Base-by-base conservation (phyloP, 202 grass and related monocot genomes). In the Carex arenaria region DNA sequence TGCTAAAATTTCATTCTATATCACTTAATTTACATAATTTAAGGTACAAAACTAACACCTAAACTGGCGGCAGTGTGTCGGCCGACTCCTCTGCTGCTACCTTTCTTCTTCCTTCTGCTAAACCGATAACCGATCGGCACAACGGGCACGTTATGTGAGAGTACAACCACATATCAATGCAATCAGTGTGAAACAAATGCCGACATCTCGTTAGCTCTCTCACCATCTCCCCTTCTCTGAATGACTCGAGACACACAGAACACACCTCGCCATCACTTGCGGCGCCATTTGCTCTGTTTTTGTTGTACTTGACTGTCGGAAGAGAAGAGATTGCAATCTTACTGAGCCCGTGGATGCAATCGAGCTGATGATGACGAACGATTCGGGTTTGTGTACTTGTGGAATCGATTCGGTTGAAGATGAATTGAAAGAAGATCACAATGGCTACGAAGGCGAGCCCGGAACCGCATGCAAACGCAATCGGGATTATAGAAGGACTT, bases 81-180 rank as follows among this genome's bases (percentile, higher is more conserved):
- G 12, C n/a, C 6, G 64, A 3, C 23, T 82, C 64, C 61, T 13
- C 40, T 2, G 11, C 60, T 14, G 80, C 23, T 67, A 31, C 65
- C 62, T 82, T 82, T 43, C 36, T 55, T 38, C 15, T 23, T 8
- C 62, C 61, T 49, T 67, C 79, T 19, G 20, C 47, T 10, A 66
- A 26, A 38, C 62, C 26, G 11, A 82, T 52, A 14, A 82, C 80
- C 15, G 80, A 49, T 68, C 80, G 4, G 59, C 85, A 86, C 49
- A 86, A 30, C 3, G 86, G 86, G 17, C 86, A 87, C 1, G 86
- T 84, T 53, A 56, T 72, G 81, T 87, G 86, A 17, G 86, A 84
- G 52, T 64, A 23, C 81, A 87, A 36, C 86, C 86, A 87, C 86
- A 87, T 84, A 30, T 87, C 86, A 78, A 87, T 84, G 81, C 86